Evolutionary conservation across 2,329 filamentous ascomycete genomes (phyloP).

Genomic region (Pyrenochaeta sp.): DNA sequence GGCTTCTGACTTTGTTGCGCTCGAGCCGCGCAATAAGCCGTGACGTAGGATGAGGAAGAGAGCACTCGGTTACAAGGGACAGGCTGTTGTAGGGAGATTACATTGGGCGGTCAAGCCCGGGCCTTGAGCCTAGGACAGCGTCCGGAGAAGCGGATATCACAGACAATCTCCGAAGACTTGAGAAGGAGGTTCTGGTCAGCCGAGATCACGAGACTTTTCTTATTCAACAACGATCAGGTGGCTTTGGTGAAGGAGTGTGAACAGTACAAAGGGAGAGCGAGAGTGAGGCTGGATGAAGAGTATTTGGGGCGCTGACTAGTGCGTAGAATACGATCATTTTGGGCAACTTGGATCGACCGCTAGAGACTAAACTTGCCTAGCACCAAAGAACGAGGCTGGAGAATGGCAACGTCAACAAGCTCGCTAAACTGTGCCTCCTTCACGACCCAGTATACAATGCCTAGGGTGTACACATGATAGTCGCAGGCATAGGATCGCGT

Average conservation of each 20-base stretch:
- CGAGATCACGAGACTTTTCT: not conserved
- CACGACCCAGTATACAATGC: not conserved
- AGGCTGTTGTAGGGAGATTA: not conserved
- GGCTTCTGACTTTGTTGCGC: not conserved
- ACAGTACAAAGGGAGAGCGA: not conserved
- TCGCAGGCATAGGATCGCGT: not conserved
- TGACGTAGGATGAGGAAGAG: not conserved
- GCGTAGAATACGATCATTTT: not conserved
- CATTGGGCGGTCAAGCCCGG: constrained; percentile 2
- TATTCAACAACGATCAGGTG: not conserved
- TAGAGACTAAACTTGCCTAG: not conserved
- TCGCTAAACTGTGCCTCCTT: not conserved
- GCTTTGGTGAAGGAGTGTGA: not conserved
- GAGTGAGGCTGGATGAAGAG: constrained; percentile 6
- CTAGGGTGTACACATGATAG: not conserved
- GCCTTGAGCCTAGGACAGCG: not conserved
- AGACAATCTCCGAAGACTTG: not conserved
- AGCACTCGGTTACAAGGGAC: not conserved
- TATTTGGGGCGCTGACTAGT: constrained; percentile 1
- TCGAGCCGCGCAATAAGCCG: not conserved
- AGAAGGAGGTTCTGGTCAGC: not conserved
- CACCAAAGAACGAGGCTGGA: not conserved
- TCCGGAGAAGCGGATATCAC: not conserved
- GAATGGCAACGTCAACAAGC: not conserved
- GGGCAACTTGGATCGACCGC: not conserved